Percentiles rank a stretch among this genome's conserved stretches.
These are phyloP conservation scores for Tolypocladium capitatum DNA, from an alignment of 2,329 filamentous ascomycete genomes.

Conservation along the genomic window DNA sequence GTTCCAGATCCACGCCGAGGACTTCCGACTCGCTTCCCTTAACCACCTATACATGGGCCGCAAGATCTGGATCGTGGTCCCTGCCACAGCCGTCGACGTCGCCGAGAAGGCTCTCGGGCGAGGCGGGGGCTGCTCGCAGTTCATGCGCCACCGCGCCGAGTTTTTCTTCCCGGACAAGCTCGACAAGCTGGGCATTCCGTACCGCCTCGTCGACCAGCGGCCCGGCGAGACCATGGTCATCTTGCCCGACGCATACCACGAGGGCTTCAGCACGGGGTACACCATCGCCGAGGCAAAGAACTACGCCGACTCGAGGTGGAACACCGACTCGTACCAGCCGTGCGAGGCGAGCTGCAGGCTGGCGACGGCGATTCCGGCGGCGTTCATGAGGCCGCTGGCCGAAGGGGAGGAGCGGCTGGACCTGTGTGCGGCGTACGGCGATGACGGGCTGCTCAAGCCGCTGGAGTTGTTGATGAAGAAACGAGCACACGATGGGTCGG, in stretches of 20 bases:
- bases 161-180: constrained; percentile 27
- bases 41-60: constrained; percentile 26
- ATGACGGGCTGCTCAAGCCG: constrained; percentile 2
- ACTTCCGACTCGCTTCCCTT: constrained; percentile 23
- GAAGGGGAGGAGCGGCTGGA: constrained; percentile 20
- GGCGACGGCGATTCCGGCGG: constrained; percentile 21
- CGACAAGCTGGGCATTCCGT: constrained; percentile 23
- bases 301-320: constrained; percentile 24
- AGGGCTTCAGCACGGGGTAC: constrained; percentile 28
- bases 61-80: constrained; percentile 27
- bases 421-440: constrained; percentile 17
- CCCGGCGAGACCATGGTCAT: constrained; percentile 27
- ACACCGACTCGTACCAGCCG: constrained; percentile 20
- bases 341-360: constrained; percentile 20
- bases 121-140: constrained; percentile 21
- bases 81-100: constrained; percentile 20
- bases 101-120: constrained; percentile 21
- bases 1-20: constrained; percentile 27
- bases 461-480: not conserved
- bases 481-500: not conserved
- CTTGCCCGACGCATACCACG: constrained; percentile 25
- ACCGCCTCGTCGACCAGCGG: constrained; percentile 23
- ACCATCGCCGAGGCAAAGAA: constrained; percentile 27
- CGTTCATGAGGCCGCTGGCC: constrained; percentile 16
- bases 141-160: constrained; percentile 27